A percentile compares a stretch with the other conserved stretches of the same genome.
Evolutionary conservation across 2,329 filamentous ascomycete genomes (phyloP).

Genomic region (Eutypella sp.): DNA sequence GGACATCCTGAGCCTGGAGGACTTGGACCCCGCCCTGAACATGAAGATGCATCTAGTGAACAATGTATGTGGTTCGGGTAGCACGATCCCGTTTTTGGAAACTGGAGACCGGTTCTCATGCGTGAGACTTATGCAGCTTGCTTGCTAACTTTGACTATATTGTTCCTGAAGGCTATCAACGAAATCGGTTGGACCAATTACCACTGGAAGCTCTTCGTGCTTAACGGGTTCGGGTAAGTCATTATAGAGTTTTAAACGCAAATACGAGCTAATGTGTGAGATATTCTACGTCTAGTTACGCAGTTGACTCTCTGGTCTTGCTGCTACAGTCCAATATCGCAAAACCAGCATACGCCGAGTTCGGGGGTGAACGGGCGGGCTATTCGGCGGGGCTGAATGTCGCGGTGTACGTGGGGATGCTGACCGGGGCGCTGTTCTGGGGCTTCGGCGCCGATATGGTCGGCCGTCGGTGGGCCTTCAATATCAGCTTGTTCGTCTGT

Average conservation of each 20-base stretch:
- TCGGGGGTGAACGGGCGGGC: slow-evolving; percentile 46
- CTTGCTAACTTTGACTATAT: not conserved
- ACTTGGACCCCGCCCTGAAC: slow-evolving; percentile 56
- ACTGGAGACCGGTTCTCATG: too few relatives aligned
- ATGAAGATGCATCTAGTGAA: slow-evolving; percentile 67
- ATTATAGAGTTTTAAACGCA: too few relatives aligned
- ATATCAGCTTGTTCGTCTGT: slow-evolving; percentile 59
- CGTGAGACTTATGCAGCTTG: too few relatives aligned
- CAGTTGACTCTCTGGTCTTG: slow-evolving; percentile 51
- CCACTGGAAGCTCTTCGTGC: slow-evolving; percentile 54
- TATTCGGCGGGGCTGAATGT: slow-evolving; percentile 56
- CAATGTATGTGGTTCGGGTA: slow-evolving; percentile 56
- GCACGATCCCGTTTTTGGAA: too few relatives aligned
- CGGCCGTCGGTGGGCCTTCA: slow-evolving; percentile 64
- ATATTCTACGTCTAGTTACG: slow-evolving; percentile 36
- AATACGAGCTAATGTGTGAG: not conserved
- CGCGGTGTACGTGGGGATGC: slow-evolving; percentile 47
- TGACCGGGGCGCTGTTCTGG: slow-evolving; percentile 61
- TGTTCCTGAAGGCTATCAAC: slow-evolving; percentile 30
- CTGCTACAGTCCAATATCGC: slow-evolving; percentile 61
- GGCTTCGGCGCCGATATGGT: slow-evolving; percentile 63
- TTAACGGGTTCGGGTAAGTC: slow-evolving; percentile 54
- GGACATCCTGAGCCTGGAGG: slow-evolving; percentile 53
- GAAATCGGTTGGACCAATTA: slow-evolving; percentile 30
- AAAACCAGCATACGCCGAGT: slow-evolving; percentile 52